Conservation (phyloP, 225 moss, liverwort and hornwort species). For the Antitrichia curtipendula region DNA sequence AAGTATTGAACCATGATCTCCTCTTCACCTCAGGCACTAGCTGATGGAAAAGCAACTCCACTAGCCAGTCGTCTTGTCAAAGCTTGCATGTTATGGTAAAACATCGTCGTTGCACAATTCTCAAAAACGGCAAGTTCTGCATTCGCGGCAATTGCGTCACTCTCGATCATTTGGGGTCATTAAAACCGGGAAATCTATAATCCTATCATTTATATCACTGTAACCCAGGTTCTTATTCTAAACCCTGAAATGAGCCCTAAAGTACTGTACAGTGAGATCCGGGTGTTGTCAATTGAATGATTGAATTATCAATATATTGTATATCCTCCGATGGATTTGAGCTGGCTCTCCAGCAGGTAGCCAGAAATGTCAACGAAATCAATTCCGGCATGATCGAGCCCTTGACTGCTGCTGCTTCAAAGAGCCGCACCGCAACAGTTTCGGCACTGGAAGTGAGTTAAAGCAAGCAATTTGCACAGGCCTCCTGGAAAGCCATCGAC, state of each 20-base stretch:
- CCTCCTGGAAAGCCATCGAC: background rate
- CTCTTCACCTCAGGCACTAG: no score
- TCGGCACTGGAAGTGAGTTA: accelerated
- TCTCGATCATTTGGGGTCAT: no score
- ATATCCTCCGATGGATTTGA: background rate
- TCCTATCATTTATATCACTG: background rate
- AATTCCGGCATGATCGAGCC: background rate
- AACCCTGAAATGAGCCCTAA: background rate
- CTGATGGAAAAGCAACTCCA: background rate
- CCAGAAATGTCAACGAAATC: no score
- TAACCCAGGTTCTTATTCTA: background rate
- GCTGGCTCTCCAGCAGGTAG: background rate
- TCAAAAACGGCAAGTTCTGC: background rate
- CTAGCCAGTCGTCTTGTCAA: background rate
- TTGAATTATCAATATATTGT: no score
- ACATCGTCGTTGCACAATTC: no score
- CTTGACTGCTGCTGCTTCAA: background rate
- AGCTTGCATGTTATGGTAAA: background rate
- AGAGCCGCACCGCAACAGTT: background rate
- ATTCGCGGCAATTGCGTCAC: background rate
- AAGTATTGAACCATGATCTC: no score
- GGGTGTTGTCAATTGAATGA: background rate
- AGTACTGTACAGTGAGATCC: background rate
- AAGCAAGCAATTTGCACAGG: background rate
- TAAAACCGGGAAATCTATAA: no score